These are phyloP conservation scores for Cantharellus anzutake DNA, from an alignment of 768 basidiomycete species.

Conservation along the genomic window DNA sequence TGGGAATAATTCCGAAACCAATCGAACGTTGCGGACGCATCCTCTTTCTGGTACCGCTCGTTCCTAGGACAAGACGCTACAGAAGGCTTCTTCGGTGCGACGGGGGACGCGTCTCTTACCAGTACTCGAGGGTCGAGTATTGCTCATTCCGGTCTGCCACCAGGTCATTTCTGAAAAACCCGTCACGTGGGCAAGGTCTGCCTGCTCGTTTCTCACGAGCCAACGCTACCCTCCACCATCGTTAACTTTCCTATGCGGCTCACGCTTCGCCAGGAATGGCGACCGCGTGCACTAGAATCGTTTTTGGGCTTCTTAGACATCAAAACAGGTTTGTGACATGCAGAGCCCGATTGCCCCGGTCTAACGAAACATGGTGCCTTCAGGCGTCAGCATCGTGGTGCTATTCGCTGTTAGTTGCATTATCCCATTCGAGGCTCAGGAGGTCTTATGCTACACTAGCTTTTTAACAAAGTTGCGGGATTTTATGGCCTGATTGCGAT, in stretches of 20 bases:
- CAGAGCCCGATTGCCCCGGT: no score
- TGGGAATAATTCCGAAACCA: constrained; percentile 78
- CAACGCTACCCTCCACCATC: neutral
- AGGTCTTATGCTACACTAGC: constrained; percentile 21
- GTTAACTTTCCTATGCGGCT: constrained; percentile 5
- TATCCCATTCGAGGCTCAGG: constrained; percentile 8
- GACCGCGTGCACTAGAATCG: constrained; percentile 62
- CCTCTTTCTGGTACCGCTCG: constrained; percentile 20
- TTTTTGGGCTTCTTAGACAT: constrained; percentile 81
- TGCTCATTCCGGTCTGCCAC: constrained; percentile 10
- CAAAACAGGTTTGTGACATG: constrained; percentile 42
- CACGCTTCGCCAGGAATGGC: constrained; percentile 24
- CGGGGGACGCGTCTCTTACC: constrained; percentile 5
- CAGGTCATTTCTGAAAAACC: neutral
- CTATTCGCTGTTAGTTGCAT: constrained; percentile 60
- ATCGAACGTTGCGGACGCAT: constrained; percentile 44
- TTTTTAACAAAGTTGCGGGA: constrained; percentile 95
- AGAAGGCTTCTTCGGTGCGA: neutral
- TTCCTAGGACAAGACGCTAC: constrained; percentile 5
- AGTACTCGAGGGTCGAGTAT: constrained; percentile 11
- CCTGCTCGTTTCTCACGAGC: neutral
- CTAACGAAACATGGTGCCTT: no score
- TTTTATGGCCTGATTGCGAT: constrained; percentile 90
- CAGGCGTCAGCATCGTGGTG: constrained; percentile 62
- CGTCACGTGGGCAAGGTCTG: neutral